These are phyloP conservation scores for Phalaenopsis aphrodite DNA, from an alignment of 106 monocot genomes.

Conservation along the genomic window DNA sequence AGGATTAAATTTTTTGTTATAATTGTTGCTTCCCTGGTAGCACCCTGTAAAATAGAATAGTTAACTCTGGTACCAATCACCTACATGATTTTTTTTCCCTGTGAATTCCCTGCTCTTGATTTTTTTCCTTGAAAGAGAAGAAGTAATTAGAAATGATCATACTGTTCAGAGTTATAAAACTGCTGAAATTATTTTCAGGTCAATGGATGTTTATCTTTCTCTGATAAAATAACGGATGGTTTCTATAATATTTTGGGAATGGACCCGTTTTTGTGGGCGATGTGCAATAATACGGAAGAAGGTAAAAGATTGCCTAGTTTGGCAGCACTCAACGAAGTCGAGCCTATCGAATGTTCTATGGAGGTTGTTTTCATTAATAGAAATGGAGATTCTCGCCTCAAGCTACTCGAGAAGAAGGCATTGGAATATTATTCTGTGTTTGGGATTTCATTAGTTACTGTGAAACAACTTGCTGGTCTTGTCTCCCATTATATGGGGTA, in stretches of 20 bases:
- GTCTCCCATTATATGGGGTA: constrained; percentile 70
- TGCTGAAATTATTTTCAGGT: constrained; percentile 29
- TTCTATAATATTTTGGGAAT: constrained; percentile 71
- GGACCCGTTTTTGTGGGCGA: constrained; percentile 63
- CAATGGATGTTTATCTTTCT: constrained; percentile 64
- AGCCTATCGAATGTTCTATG: constrained; percentile 48
- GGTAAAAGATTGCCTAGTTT: constrained; percentile 51
- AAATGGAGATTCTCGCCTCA: constrained; percentile 32
- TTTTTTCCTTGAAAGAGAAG: too few relatives aligned
- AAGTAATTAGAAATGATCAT: too few relatives aligned
- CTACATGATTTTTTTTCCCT: background rate
- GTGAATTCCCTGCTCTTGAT: background rate
- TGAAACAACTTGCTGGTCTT: constrained; percentile 39
- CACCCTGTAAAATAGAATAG: background rate
- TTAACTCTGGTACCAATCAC: background rate
- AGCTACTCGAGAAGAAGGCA: constrained; percentile 50
- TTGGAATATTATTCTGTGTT: constrained; percentile 19
- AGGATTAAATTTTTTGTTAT: background rate
- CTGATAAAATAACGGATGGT: constrained; percentile 52
- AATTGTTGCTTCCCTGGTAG: background rate
- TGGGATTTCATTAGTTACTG: constrained; percentile 40
- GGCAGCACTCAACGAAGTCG: constrained; percentile 32
- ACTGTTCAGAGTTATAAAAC: background rate
- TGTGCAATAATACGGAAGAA: constrained; percentile 67
- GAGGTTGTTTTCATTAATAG: constrained; percentile 60